phyloP scores from a whole-genome alignment of 2,329 filamentous ascomycete genomes.

The Scedosporium apiospermum region DNA sequence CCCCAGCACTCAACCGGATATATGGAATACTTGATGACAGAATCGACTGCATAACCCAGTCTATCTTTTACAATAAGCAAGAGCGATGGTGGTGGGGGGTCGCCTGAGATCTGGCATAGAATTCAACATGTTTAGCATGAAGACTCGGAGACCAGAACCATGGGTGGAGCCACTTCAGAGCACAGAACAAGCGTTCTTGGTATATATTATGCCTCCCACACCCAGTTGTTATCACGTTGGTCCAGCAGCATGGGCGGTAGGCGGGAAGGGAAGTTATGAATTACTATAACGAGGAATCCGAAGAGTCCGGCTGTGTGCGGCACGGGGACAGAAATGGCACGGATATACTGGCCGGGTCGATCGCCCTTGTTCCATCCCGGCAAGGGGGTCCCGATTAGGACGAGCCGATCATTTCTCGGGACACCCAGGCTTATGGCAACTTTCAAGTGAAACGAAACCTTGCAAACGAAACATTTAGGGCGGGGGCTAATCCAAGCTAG shows the following conservation, averaged over 20 bases:
- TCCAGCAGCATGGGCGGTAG: background rate
- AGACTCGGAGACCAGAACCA: too few species aligned
- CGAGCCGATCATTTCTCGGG: background rate
- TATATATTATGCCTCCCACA: too few species aligned
- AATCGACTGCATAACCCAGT: background rate
- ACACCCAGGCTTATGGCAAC: background rate
- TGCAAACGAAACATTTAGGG: background rate
- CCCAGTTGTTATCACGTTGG: too few species aligned
- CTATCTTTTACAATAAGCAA: background rate
- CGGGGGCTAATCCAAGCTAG: background rate
- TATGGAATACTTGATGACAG: background rate
- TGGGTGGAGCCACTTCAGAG: too few species aligned
- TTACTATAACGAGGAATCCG: background rate
- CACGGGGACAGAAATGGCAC: background rate
- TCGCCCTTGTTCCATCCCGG: background rate
- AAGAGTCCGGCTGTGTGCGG: background rate
- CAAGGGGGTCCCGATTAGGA: background rate
- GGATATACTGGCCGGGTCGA: background rate
- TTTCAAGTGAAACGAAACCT: background rate
- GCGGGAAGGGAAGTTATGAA: background rate
- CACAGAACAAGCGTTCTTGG: background rate
- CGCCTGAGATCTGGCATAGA: background rate
- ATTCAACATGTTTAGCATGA: background rate
- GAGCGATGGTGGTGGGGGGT: background rate
- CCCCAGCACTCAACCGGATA: background rate